Evolutionary conservation across 495 filamentous ascomycete species (phyloP).

Genomic region (Podospora pseudoanserina): DNA sequence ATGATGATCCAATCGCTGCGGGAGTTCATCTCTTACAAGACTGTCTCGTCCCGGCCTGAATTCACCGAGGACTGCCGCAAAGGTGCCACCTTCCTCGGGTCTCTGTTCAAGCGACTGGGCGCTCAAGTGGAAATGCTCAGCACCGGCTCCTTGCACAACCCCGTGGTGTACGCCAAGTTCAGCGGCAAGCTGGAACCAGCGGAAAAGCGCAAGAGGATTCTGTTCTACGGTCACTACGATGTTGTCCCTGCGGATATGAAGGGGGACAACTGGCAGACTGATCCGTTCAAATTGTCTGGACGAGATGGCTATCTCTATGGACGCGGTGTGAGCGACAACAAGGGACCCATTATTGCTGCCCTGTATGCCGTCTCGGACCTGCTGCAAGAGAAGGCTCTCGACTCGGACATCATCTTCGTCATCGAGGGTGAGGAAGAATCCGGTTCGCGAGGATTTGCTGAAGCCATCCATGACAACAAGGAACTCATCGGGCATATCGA

Average conservation of each 20-base stretch:
- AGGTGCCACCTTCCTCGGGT: constrained; percentile 84
- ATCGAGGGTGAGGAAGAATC: constrained; percentile 98
- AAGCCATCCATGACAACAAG: constrained; percentile 73
- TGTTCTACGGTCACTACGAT: constrained; percentile 98
- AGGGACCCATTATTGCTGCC: constrained; percentile 89
- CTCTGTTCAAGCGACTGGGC: constrained; percentile 84
- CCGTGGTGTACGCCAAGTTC: constrained; percentile 86
- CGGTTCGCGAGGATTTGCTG: constrained; percentile 82
- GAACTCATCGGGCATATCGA: constrained; percentile 83
- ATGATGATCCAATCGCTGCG: constrained; percentile 78
- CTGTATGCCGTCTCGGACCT: constrained; percentile 89
- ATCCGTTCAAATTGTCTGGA: constrained; percentile 82
- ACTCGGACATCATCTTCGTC: constrained; percentile 84
- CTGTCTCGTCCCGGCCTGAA: constrained; percentile 77
- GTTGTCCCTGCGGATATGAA: constrained; percentile 90
- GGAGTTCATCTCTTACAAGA: constrained; percentile 85
- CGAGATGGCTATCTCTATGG: constrained; percentile 93
- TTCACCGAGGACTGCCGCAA: constrained; percentile 87
- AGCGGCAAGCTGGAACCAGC: constrained; percentile 58
- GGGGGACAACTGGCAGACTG: constrained; percentile 71
- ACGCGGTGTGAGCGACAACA: constrained; percentile 96
- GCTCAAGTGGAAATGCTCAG: constrained; percentile 81
- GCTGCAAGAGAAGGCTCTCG: constrained; percentile 68
- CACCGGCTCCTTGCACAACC: constrained; percentile 70
- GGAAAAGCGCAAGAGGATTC: constrained; percentile 68